Evolutionary conservation across 768 basidiomycete genomes (phyloP).

Genomic region (Podaxis pistillaris): DNA sequence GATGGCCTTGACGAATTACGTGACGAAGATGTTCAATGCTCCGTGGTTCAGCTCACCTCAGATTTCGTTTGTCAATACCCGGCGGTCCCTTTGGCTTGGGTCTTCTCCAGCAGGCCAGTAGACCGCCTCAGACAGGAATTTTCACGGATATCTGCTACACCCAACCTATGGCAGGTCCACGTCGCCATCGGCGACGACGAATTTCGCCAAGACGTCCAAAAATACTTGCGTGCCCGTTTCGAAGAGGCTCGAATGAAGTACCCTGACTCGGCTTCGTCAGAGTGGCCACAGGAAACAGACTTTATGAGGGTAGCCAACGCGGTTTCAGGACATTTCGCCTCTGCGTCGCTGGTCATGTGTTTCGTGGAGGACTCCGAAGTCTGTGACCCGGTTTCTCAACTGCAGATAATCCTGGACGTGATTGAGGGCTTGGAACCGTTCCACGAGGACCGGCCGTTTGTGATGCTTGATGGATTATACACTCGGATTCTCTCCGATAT

Average conservation of each 20-base stretch:
- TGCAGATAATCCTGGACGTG: background rate
- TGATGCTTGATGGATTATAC: background rate
- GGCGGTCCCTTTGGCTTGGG: constrained; percentile 19
- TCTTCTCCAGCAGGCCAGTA: constrained; percentile 27
- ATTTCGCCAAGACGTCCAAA: background rate
- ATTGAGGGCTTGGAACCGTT: background rate
- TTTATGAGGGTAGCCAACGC: background rate
- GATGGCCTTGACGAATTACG: constrained; percentile 30
- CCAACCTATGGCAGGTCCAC: background rate
- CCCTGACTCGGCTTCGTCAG: background rate
- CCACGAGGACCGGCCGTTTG: background rate
- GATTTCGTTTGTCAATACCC: background rate
- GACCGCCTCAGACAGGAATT: background rate
- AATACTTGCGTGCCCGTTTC: background rate
- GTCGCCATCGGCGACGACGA: background rate
- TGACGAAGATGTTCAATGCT: constrained; percentile 6
- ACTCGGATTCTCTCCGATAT: background rate
- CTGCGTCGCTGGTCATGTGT: background rate
- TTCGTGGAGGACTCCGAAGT: background rate
- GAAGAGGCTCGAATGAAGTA: background rate
- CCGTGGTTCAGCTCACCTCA: constrained; percentile 15
- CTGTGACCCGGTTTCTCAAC: background rate
- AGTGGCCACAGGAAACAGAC: background rate
- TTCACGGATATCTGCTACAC: background rate
- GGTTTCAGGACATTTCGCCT: background rate